Evolutionary conservation across 176 grass and related monocot genomes (phyloP).

Genomic region (Ananas comosus): DNA sequence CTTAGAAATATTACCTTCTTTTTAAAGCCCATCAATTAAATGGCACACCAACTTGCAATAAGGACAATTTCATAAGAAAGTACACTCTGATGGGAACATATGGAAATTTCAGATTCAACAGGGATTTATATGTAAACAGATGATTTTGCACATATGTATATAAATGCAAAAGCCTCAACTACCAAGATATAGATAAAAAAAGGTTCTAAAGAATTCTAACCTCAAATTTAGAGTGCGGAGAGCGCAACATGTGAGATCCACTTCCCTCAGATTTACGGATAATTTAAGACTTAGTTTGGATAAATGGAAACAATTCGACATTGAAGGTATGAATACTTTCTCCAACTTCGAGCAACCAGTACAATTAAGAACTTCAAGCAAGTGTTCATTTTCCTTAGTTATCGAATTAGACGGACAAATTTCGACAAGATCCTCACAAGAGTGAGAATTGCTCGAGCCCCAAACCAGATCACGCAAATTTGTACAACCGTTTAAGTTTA

Average conservation of each 20-base stretch:
- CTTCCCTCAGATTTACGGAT: constrained; percentile 87
- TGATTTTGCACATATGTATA: too few relatives aligned
- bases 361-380: constrained; percentile 84
- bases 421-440: constrained; percentile 40
- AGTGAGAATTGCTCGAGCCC: constrained; percentile 22
- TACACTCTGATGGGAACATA: too few relatives aligned
- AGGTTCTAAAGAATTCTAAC: constrained; percentile 20
- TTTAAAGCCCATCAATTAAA: too few relatives aligned
- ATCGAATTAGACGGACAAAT: constrained; percentile 21
- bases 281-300: constrained; percentile 96
- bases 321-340: constrained; percentile 72
- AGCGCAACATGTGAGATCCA: constrained; percentile 64
- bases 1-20: too few relatives aligned
- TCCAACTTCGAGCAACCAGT: constrained; percentile 89
- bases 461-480: constrained; percentile 87
- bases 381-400: constrained; percentile 23
- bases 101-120: too few relatives aligned
- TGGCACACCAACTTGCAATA: too few relatives aligned
- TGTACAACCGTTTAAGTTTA: constrained; percentile 88
- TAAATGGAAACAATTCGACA: constrained; percentile 50
- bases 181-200: neutral
- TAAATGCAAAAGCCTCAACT: too few relatives aligned
- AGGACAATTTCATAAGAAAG: too few relatives aligned
- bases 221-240: constrained; percentile 73
- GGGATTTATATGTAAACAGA: too few relatives aligned